Evolutionary conservation across 495 filamentous ascomycete species (phyloP), one percentile per base, ranked within the genome.

Genomic region (Chaetomidium leptoderma): DNA sequence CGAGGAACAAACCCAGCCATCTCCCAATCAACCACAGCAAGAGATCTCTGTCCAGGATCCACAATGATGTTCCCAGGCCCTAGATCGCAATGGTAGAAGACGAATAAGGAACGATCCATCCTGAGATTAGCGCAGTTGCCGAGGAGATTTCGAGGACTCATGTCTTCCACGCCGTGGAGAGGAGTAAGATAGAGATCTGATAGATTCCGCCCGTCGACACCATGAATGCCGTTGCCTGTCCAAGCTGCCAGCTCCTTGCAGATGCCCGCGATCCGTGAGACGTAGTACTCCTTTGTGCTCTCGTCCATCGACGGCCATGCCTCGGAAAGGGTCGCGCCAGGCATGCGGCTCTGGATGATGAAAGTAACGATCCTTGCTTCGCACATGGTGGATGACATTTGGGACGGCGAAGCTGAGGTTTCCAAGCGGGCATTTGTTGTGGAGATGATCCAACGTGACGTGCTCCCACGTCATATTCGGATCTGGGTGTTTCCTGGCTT

Each of bases 1-100:
- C 35, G 55, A 58, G 55, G 55, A 49, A 58, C 45, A 58, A 58
- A 49, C 39, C 47, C 47, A 52, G 32, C 47, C 32, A 50, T 50
- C 13, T 50, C 47, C 47, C 47, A 50, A 37, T 48, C 45, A 33
- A 50, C 47, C 47, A 50, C 47, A 23, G 3, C 47, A 37, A 50
- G 47, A 50, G 32, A 50, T 50, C 32, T 50, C 47, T 50, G n/a
- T 36, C 19, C 19, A 23, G 7, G 30, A 14, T 37, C 11, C 24
- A 36, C 19, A 23, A 50, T 36, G 2, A 36, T 50, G 47, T 35
- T 35, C n/a, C 30, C 32, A 14, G 30, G 30, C 29, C 47, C 47
- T 36, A 50, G 47, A 50, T 50, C 47, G 32, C 47, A 50, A 50
- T 50, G 47, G 47, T 35, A 50, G 32, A 50, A 50, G 32, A 50